These are phyloP conservation scores for Furcasterigmium furcatum DNA, from an alignment of 2,329 filamentous ascomycete species.

Conservation along the genomic window DNA sequence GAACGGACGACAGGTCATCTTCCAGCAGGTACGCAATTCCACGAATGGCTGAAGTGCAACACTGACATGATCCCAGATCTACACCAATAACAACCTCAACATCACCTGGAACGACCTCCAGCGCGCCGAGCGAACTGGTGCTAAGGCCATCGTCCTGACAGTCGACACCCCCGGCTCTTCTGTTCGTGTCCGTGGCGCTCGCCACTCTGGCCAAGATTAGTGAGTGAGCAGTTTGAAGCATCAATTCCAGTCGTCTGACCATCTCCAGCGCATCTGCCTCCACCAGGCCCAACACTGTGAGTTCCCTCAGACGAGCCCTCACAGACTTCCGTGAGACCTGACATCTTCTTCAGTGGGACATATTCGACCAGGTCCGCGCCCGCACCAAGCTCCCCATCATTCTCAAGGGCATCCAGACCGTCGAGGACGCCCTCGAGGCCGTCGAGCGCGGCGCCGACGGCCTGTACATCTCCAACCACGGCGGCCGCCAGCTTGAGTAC, in stretches of 20 bases:
- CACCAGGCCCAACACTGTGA: constrained; percentile 7
- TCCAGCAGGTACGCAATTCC: constrained; percentile 22
- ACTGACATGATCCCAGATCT: constrained; percentile 14
- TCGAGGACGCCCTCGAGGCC: constrained; percentile 29
- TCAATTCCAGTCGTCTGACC: too few relatives aligned
- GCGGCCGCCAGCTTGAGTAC: constrained; percentile 36
- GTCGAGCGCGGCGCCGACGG: constrained; percentile 26
- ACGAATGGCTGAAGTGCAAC: neutral
- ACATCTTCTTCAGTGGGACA: constrained; percentile 14
- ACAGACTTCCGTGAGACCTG: constrained; percentile 2
- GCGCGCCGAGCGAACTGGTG: constrained; percentile 26
- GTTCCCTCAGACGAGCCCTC: neutral
- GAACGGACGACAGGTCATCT: constrained; percentile 23
- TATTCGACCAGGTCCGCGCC: constrained; percentile 21
- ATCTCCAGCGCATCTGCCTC: neutral
- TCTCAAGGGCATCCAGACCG: constrained; percentile 33
- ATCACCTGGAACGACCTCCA: constrained; percentile 26
- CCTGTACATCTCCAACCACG: constrained; percentile 38
- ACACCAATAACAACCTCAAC: constrained; percentile 27
- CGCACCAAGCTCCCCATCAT: constrained; percentile 30
- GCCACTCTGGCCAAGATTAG: constrained; percentile 7
- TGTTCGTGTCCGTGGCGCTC: constrained; percentile 15
- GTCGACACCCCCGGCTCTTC: constrained; percentile 23
- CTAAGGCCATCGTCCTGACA: constrained; percentile 34
- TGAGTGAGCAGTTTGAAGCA: too few relatives aligned